These are phyloP conservation scores for Combretum micranthum DNA, from an alignment of 345 rosid species.

Conservation along the genomic window DNA sequence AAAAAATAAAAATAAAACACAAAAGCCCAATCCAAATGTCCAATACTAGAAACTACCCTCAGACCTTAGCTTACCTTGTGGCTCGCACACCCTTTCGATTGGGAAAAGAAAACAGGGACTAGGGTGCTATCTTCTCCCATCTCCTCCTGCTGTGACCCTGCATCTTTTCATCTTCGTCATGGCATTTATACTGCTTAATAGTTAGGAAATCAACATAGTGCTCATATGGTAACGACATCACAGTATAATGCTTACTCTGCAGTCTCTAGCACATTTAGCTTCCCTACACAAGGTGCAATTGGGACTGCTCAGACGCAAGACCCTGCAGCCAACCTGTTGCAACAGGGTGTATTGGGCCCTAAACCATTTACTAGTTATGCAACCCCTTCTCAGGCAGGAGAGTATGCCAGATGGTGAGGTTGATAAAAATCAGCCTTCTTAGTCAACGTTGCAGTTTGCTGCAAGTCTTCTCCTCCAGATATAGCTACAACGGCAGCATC, in stretches of 20 bases:
- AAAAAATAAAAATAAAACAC: too few species aligned
- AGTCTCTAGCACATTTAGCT: conserved; percentile 25
- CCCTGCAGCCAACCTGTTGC: conserved; percentile 36
- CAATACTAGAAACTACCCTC: too few species aligned
- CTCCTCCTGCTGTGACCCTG: too few species aligned
- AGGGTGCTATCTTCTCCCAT: too few species aligned
- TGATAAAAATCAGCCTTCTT: conserved; percentile 81
- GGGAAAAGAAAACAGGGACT: too few species aligned
- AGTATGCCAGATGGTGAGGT: conserved; percentile 49
- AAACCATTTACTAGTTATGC: conserved; percentile 28
- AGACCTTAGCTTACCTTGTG: too few species aligned
- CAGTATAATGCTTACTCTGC: conserved; percentile 41
- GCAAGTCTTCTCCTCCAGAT: conserved; percentile 87
- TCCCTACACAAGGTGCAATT: conserved; percentile 33
- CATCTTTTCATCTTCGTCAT: too few species aligned
- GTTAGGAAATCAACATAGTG: conserved; percentile 41
- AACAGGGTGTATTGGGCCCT: conserved; percentile 34
- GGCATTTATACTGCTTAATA: conserved; percentile 34
- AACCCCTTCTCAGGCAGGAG: conserved; percentile 46
- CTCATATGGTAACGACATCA: conserved; percentile 27
- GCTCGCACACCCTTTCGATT: too few species aligned
- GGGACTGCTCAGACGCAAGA: conserved; percentile 40
- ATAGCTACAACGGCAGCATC: conserved; percentile 62
- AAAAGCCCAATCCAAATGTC: too few species aligned
- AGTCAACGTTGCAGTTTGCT: conserved; percentile 87